Base-by-base conservation (phyloP, 179 eudicot genomes). In the Patellifolia procumbens region DNA sequence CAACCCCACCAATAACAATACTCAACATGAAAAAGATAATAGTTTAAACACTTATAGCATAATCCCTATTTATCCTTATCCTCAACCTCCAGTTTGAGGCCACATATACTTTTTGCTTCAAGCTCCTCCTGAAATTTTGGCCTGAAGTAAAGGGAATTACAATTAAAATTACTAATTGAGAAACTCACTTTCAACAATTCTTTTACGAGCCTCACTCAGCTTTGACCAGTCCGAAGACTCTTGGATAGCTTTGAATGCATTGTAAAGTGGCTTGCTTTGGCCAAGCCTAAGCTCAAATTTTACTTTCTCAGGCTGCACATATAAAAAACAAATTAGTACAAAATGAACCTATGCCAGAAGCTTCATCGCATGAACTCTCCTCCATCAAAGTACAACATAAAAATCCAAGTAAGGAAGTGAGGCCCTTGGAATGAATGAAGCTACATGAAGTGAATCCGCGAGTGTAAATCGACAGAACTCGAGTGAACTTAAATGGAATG, bases 291-390 rank as follows among this genome's bases (percentile, higher is more conserved):
- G 96, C 80, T 90, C 96, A 86, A 96, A 94, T 70, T 89, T 87
- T 68, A 96, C 99, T 85, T 89, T 96, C 84, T 90, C 98, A 2
- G 99, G 99, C 99, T 93, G 91, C 84, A 85, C 72, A 49, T 74
- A 42, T 7, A 70, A 22, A 72, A 32, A 62, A n/a, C 26, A 69
- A 6, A 66, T 81, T 66, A 77, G 75, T 65, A 29, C 60, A 63
- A 32, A 68, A 72, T 15, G 45, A 68, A 67, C 28, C 75, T 39
- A 49, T 51, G 12, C 42, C 46, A 55, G 45, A 35, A 20, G 60
- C 68, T 6, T 20, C 42, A 1, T 49, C n/a, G 32, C n/a, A 24
- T 26, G 5, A 15, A 49, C 39, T 11, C 52, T 45, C 68, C n/a
- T 12, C 29, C 74, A 35, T 19, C 29, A 72, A 17, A 48, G 8